Evolutionary conservation across 1,139 yeast species (phyloP).

Genomic region (Kurtzmaniella quercitrusa): DNA sequence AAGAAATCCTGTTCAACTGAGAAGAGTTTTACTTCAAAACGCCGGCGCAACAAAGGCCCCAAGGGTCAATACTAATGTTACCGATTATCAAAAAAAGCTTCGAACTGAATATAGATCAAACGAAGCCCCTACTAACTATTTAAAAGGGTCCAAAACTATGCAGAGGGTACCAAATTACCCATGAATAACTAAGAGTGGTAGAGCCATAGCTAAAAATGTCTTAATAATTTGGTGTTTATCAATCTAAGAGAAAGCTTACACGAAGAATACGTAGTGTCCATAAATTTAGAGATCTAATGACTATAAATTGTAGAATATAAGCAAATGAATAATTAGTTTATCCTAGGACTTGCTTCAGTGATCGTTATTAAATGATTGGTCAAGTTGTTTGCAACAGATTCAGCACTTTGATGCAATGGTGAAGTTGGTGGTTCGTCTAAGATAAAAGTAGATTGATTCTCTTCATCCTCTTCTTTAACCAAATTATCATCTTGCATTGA

Average conservation of each 20-base stretch:
- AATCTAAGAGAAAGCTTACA: too few species aligned
- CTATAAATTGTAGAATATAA: too few species aligned
- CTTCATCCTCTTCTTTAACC: slow-evolving; percentile 19
- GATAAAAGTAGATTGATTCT: slow-evolving; percentile 10
- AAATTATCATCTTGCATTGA: slow-evolving; percentile 11
- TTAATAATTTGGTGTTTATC: too few species aligned
- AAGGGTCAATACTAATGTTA: background rate
- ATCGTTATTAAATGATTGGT: slow-evolving; percentile 1
- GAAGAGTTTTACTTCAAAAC: slow-evolving; percentile 3
- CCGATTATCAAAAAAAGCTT: background rate
- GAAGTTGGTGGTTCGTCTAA: background rate
- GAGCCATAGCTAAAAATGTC: too few species aligned
- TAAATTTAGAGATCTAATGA: too few species aligned
- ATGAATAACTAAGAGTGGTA: too few species aligned
- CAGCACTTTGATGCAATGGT: background rate
- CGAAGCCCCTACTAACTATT: background rate
- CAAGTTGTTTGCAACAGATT: background rate
- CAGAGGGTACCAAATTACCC: too few species aligned
- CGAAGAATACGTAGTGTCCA: too few species aligned
- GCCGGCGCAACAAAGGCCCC: slow-evolving; percentile 2
- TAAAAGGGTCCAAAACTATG: too few species aligned
- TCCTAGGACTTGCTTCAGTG: slow-evolving; percentile 3
- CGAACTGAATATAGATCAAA: background rate
- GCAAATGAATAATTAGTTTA: background rate
- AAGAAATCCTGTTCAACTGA: slow-evolving; percentile 2